Percentiles rank a stretch among this genome's conserved stretches.
phyloP scores from a whole-genome alignment of 2,329 filamentous ascomycete species.

The Stagonosporopsis vannaccii region DNA sequence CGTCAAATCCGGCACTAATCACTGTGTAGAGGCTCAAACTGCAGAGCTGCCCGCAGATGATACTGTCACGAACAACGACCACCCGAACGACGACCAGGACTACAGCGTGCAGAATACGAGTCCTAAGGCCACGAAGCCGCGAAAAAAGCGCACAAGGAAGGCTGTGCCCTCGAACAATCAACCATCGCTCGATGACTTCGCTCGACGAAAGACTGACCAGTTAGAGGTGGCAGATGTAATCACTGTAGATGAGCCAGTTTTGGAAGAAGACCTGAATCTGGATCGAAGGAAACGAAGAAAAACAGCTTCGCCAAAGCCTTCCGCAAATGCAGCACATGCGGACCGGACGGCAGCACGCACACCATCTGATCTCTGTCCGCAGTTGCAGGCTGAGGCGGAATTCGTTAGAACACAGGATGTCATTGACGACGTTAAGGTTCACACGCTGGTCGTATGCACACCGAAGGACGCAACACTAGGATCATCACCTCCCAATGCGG shows the following conservation, averaged over 20 bases:
- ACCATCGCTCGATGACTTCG: conserved; percentile 38
- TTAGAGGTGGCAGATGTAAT: background rate
- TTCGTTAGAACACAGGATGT: conserved; percentile 2
- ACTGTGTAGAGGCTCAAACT: conserved; percentile 21
- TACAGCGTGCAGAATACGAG: conserved; percentile 26
- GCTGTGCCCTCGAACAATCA: conserved; percentile 27
- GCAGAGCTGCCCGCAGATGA: conserved; percentile 17
- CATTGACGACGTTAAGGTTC: conserved; percentile 11
- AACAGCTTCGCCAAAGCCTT: conserved; percentile 40
- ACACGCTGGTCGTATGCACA: conserved; percentile 1
- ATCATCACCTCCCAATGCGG: conserved; percentile 1
- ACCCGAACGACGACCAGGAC: conserved; percentile 31
- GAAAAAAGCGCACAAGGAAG: conserved; percentile 39
- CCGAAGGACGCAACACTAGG: background rate
- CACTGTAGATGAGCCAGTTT: background rate
- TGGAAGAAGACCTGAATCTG: conserved; percentile 41
- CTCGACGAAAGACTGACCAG: conserved; percentile 18
- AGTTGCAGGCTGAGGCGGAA: conserved; percentile 37
- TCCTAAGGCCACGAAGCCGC: conserved; percentile 21
- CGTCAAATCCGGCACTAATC: conserved; percentile 5
- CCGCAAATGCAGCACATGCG: background rate
- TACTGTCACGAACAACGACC: conserved; percentile 7
- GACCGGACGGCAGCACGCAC: background rate
- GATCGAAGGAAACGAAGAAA: conserved; percentile 49
- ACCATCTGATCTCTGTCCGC: conserved; percentile 36